Conservation (phyloP, 1,139 yeast genomes). For the Kodamaea fungicola region DNA sequence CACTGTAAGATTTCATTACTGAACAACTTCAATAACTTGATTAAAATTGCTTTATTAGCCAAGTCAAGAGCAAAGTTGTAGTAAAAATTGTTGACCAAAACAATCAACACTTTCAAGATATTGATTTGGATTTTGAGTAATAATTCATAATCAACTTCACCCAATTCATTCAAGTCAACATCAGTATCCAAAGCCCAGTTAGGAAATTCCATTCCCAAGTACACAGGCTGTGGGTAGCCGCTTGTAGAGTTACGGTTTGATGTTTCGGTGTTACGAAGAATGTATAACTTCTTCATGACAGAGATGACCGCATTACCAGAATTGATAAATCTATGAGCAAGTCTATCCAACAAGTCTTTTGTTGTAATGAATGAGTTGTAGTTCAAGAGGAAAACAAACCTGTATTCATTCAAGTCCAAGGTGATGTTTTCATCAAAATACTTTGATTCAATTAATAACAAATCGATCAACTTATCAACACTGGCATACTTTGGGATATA, state of each 20-base stretch:
- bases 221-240: slow-evolving; percentile 4
- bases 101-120: slow-evolving; percentile 70
- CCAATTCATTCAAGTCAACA: slow-evolving; percentile 36
- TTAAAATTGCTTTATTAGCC: slow-evolving; percentile 55
- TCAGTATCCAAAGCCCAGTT: slow-evolving; percentile 49
- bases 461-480: slow-evolving; percentile 40
- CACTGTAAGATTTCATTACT: slow-evolving; percentile 73
- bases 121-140: slow-evolving; percentile 76
- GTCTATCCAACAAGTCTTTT: slow-evolving; percentile 38
- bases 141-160: slow-evolving; percentile 52
- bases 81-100: slow-evolving; percentile 71
- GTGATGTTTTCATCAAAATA: slow-evolving; percentile 35
- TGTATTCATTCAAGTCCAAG: slow-evolving; percentile 42
- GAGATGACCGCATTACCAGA: slow-evolving; percentile 49
- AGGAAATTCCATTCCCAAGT: slow-evolving; percentile 35
- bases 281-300: slow-evolving; percentile 33
- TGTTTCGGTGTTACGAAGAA: slow-evolving; percentile 5
- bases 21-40: slow-evolving; percentile 63
- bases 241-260: slow-evolving; percentile 4
- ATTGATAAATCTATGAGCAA: slow-evolving; percentile 43
- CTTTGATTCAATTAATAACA: slow-evolving; percentile 38
- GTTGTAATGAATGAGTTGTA: slow-evolving; percentile 44
- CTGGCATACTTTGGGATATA: slow-evolving; percentile 43
- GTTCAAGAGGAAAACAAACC: slow-evolving; percentile 43
- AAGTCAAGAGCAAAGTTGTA: slow-evolving; percentile 72